Conservation (phyloP, 768 basidiomycete genomes). For the Russula abietina region DNA sequence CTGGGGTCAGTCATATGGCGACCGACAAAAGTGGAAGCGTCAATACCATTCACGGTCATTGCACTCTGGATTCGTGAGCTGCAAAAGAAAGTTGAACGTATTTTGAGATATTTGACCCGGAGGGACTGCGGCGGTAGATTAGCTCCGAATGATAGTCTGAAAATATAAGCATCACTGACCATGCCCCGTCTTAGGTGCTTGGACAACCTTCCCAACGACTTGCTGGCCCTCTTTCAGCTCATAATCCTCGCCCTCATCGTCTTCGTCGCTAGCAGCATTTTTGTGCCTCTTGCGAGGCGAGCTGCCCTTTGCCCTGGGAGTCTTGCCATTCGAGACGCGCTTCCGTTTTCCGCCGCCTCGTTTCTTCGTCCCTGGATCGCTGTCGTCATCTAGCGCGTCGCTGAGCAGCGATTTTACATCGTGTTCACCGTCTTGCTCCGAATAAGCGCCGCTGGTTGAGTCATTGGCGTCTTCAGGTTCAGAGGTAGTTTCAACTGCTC, state of each 20-base stretch:
- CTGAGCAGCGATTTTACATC: constrained; percentile 32
- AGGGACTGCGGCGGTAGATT: constrained; percentile 46
- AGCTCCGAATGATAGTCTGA: not conserved
- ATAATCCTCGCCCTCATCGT: constrained; percentile 35
- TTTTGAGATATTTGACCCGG: constrained; percentile 84
- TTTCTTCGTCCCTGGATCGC: constrained; percentile 18
- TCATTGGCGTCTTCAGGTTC: constrained; percentile 12
- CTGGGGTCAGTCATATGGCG: not conserved
- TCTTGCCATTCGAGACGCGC: constrained; percentile 21
- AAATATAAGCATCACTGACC: constrained; percentile 39
- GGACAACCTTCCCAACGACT: constrained; percentile 67
- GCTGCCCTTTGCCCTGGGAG: constrained; percentile 18
- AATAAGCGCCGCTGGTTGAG: constrained; percentile 15
- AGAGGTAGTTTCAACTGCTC: not conserved
- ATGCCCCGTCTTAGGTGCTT: constrained; percentile 78
- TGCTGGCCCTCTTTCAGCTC: constrained; percentile 60
- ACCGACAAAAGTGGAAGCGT: too few species aligned
- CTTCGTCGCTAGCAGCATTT: constrained; percentile 34
- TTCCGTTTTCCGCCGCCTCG: constrained; percentile 29
- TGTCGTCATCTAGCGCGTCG: constrained; percentile 35
- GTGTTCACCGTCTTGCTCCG: constrained; percentile 27
- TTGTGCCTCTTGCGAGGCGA: constrained; percentile 25
- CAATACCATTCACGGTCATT: constrained; percentile 81
- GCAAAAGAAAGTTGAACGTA: constrained; percentile 67
- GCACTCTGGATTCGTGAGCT: constrained; percentile 65